phyloP scores from a whole-genome alignment of 1,284 basidiomycete species.

The Pseudozyma thailandica region DNA sequence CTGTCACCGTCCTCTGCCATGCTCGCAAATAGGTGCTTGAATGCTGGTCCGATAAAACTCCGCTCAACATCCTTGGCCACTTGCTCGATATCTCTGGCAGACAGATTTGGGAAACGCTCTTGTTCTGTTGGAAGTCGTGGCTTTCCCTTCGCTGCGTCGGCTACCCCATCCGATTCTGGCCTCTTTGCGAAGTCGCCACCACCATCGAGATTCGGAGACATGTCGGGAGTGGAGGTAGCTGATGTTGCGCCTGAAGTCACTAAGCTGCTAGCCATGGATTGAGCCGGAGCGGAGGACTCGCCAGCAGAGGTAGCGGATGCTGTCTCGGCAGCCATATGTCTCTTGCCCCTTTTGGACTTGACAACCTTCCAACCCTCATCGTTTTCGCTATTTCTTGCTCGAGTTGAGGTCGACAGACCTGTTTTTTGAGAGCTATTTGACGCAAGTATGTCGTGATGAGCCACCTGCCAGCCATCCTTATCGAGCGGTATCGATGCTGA shows the following conservation, averaged over 20 bases:
- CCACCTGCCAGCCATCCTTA: constrained; percentile 50
- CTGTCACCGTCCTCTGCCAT: neutral
- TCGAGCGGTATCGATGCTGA: constrained; percentile 27
- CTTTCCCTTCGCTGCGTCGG: too few relatives aligned
- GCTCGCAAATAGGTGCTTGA: constrained; percentile 7
- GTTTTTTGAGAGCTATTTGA: too few relatives aligned
- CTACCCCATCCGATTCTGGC: too few relatives aligned
- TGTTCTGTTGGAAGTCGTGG: neutral
- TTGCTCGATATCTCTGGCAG: constrained; percentile 57
- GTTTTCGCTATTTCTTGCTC: neutral
- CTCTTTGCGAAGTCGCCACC: too few relatives aligned
- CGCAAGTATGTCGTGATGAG: constrained; percentile 3
- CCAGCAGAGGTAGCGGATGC: neutral
- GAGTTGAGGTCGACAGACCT: too few relatives aligned
- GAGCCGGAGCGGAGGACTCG: constrained; percentile 1
- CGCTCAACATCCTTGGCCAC: constrained; percentile 64
- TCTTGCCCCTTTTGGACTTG: constrained; percentile 28
- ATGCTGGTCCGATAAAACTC: constrained; percentile 59
- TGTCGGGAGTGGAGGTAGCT: neutral
- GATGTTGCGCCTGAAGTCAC: neutral
- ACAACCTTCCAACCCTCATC: constrained; percentile 41
- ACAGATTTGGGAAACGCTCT: constrained; percentile 6
- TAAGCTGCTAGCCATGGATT: constrained; percentile 1
- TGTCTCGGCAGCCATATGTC: constrained; percentile 3
- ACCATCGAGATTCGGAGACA: neutral